Evolutionary conservation across 2,329 filamentous ascomycete genomes (phyloP).

Genomic region (Aspergillus sp.): DNA sequence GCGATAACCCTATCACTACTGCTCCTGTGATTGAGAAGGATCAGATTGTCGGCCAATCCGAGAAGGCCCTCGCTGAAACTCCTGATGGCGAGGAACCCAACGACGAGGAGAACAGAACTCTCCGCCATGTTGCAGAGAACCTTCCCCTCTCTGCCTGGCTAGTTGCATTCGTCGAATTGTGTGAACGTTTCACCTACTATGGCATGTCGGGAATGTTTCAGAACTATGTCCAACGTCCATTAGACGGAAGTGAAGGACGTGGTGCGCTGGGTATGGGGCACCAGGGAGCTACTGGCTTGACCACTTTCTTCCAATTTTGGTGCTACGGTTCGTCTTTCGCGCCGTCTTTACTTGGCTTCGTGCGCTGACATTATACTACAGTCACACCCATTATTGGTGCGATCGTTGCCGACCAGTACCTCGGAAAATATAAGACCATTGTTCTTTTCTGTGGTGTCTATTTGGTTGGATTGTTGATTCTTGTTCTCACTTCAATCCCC

Average conservation of each 20-base stretch:
- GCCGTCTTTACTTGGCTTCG: background rate
- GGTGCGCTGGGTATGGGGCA: slow-evolving; percentile 47
- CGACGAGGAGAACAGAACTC: slow-evolving; percentile 50
- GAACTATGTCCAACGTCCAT: slow-evolving; percentile 52
- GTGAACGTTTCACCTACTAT: slow-evolving; percentile 61
- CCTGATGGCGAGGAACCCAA: slow-evolving; percentile 55
- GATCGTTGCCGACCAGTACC: slow-evolving; percentile 59
- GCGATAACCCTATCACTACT: slow-evolving; percentile 17
- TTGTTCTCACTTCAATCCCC: slow-evolving; percentile 57
- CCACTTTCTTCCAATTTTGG: slow-evolving; percentile 57
- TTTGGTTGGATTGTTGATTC: slow-evolving; percentile 56
- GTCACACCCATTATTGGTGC: slow-evolving; percentile 60
- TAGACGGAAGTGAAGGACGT: slow-evolving; percentile 39
- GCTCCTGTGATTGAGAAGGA: slow-evolving; percentile 26
- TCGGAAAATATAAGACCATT: slow-evolving; percentile 63
- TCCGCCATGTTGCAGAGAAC: slow-evolving; percentile 56
- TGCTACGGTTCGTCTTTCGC: slow-evolving; percentile 43
- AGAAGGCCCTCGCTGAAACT: slow-evolving; percentile 32
- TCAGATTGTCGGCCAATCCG: slow-evolving; percentile 24
- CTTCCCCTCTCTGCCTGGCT: slow-evolving; percentile 57
- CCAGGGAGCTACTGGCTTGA: slow-evolving; percentile 49
- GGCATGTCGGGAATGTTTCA: slow-evolving; percentile 56
- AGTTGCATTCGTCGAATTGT: slow-evolving; percentile 57
- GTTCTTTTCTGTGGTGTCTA: slow-evolving; percentile 58
- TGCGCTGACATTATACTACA: slow-evolving; percentile 15